Evolutionary conservation across 1,284 basidiomycete genomes (phyloP).

Genomic region (Ustilago sp.): DNA sequence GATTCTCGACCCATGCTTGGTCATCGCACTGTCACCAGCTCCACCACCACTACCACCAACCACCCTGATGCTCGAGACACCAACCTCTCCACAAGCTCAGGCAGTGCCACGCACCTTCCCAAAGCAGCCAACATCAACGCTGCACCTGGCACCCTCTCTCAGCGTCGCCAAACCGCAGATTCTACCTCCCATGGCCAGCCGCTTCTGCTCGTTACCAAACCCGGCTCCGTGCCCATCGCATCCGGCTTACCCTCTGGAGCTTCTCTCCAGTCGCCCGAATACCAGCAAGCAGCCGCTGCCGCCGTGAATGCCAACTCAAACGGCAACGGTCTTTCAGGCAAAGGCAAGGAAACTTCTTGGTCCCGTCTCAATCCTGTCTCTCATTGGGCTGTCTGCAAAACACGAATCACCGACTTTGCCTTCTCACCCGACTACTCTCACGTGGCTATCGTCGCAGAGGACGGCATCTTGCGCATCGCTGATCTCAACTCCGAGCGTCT

Average conservation of each 20-base stretch:
- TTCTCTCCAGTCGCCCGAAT: slow-evolving; percentile 30
- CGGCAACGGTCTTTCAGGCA: slow-evolving; percentile 46
- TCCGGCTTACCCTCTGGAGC: slow-evolving; percentile 37
- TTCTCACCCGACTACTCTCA: slow-evolving; percentile 60
- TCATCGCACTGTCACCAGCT: slow-evolving; percentile 36
- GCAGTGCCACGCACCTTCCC: slow-evolving; percentile 30
- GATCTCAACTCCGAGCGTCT: slow-evolving; percentile 60
- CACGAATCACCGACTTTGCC: slow-evolving; percentile 59
- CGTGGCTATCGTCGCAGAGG: slow-evolving; percentile 59
- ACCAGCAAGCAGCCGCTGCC: slow-evolving; percentile 39
- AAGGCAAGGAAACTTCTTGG: slow-evolving; percentile 51
- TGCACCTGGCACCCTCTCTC: slow-evolving; percentile 30
- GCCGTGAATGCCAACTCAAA: slow-evolving; percentile 34
- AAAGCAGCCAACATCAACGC: slow-evolving; percentile 11
- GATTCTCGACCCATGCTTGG: slow-evolving; percentile 38
- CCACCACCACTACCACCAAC: slow-evolving; percentile 42
- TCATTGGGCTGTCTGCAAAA: slow-evolving; percentile 57
- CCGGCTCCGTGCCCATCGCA: slow-evolving; percentile 39
- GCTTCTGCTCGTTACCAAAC: slow-evolving; percentile 47
- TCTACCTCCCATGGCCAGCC: slow-evolving; percentile 21
- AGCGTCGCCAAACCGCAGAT: slow-evolving; percentile 24
- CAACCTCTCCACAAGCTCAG: slow-evolving; percentile 33
- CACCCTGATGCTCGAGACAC: slow-evolving; percentile 32
- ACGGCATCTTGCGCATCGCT: slow-evolving; percentile 60
- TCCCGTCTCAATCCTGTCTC: slow-evolving; percentile 58